phyloP scores from a whole-genome alignment of 2,329 filamentous ascomycete species.

The Pseudocercospora fuligena region DNA sequence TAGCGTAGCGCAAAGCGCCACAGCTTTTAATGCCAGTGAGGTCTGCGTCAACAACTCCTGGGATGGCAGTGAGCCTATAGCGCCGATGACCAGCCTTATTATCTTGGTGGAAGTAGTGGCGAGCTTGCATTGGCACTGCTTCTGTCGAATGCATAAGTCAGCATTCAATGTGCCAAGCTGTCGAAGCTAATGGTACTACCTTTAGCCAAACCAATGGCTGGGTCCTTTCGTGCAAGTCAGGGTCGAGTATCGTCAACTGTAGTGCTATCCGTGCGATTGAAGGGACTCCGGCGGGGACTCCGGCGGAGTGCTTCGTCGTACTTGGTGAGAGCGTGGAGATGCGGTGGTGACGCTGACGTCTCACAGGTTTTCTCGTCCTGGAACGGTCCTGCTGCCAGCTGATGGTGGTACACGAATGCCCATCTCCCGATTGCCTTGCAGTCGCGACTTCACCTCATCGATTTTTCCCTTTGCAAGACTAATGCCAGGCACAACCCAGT shows the following conservation, averaged over 20 bases:
- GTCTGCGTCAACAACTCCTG: not conserved
- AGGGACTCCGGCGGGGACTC: not conserved
- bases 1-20: constrained; percentile 8
- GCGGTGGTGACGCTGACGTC: constrained; percentile 15
- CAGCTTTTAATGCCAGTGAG: not conserved
- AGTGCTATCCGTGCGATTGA: not conserved
- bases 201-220: not conserved
- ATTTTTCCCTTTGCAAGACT: constrained; percentile 81
- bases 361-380: constrained; percentile 27
- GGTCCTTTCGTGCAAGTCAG: not conserved
- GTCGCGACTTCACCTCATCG: constrained; percentile 64
- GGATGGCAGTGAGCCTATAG: constrained; percentile 1
- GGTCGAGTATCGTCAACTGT: not conserved
- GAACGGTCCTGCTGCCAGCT: constrained; percentile 20
- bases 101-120: not conserved
- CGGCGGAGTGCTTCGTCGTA: not conserved
- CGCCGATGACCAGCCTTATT: not conserved
- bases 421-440: constrained; percentile 28
- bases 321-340: not conserved
- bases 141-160: constrained; percentile 6
- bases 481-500: constrained; percentile 91
- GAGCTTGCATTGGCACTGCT: not conserved
- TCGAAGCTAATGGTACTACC: not conserved
- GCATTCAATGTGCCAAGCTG: not conserved
- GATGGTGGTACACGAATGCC: constrained; percentile 44